Evolutionary conservation across 2,329 filamentous ascomycete species (phyloP).

Genomic region (Fusarium goolgardi): DNA sequence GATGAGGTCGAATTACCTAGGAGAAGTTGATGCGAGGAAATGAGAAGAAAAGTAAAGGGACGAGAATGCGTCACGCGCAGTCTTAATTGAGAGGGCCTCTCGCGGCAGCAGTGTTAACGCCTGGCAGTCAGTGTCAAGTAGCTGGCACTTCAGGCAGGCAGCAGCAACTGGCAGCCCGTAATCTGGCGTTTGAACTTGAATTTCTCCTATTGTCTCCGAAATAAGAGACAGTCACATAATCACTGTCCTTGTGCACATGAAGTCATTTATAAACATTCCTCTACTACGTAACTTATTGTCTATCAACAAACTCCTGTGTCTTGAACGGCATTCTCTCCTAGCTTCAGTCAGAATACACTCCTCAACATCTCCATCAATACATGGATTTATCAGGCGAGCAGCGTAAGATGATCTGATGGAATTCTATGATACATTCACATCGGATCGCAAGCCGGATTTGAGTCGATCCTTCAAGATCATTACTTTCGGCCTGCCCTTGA

Average conservation of each 20-base stretch:
- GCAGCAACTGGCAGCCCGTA: conserved; percentile 8
- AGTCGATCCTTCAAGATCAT: background rate
- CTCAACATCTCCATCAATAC: no score
- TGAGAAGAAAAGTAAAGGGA: conserved; percentile 13
- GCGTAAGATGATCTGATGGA: background rate
- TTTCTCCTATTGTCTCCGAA: background rate
- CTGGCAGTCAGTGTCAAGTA: conserved; percentile 36
- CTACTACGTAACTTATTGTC: background rate
- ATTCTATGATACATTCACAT: background rate
- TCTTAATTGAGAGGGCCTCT: background rate
- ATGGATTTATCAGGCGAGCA: background rate
- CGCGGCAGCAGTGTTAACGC: conserved; percentile 1
- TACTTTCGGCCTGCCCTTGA: background rate
- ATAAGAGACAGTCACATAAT: background rate
- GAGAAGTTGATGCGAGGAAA: conserved; percentile 8
- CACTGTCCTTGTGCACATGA: background rate
- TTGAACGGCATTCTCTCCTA: background rate
- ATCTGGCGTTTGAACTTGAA: background rate
- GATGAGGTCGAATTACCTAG: conserved; percentile 14
- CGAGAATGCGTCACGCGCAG: conserved; percentile 14
- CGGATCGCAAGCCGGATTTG: background rate
- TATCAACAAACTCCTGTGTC: background rate
- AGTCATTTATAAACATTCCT: background rate
- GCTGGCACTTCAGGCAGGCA: conserved; percentile 36
- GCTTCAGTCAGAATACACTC: background rate